A percentile compares a stretch with the other conserved stretches of the same genome.
Evolutionary conservation across 441 rosid genomes (phyloP).

Genomic region (Pelargonium citronellum): DNA sequence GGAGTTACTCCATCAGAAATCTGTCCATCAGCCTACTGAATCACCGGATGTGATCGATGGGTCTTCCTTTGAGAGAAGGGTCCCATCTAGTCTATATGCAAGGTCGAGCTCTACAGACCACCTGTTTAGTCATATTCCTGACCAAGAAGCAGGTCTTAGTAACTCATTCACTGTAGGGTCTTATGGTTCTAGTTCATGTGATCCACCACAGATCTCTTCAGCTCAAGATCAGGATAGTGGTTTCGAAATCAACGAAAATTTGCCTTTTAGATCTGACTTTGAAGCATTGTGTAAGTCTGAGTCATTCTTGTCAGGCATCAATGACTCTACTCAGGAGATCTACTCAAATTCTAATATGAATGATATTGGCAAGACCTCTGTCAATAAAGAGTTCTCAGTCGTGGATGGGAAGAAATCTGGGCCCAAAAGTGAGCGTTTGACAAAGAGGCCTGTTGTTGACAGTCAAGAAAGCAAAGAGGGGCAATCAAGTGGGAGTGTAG

Average conservation of each 20-base stretch:
- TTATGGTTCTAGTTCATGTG: constrained; percentile 38
- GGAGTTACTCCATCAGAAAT: constrained; percentile 32
- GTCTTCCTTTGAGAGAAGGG: constrained; percentile 31
- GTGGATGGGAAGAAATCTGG: constrained; percentile 30
- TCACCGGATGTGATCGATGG: constrained; percentile 30
- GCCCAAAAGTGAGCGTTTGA: constrained; percentile 28
- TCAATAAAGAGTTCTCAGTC: constrained; percentile 31
- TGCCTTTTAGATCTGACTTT: constrained; percentile 29
- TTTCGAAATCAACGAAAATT: constrained; percentile 31
- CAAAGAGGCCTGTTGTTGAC: constrained; percentile 33
- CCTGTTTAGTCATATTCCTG: constrained; percentile 29
- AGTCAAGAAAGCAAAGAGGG: constrained; percentile 35
- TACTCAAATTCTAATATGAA: constrained; percentile 28
- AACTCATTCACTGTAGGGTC: constrained; percentile 40
- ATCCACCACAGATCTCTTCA: constrained; percentile 20
- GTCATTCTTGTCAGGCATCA: constrained; percentile 27
- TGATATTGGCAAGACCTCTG: constrained; percentile 23
- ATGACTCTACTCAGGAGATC: constrained; percentile 27
- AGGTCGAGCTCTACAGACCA: constrained; percentile 28
- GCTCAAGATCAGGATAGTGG: constrained; percentile 38
- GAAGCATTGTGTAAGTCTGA: constrained; percentile 32
- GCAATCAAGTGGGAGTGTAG: constrained; percentile 37
- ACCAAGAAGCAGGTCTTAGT: constrained; percentile 35
- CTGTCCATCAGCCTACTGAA: constrained; percentile 24
- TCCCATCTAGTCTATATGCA: constrained; percentile 27